A percentile compares a stretch with the other conserved stretches of the same genome.
Evolutionary conservation across 1,284 basidiomycete genomes (phyloP).

Genomic region (Ustilago loliicola): DNA sequence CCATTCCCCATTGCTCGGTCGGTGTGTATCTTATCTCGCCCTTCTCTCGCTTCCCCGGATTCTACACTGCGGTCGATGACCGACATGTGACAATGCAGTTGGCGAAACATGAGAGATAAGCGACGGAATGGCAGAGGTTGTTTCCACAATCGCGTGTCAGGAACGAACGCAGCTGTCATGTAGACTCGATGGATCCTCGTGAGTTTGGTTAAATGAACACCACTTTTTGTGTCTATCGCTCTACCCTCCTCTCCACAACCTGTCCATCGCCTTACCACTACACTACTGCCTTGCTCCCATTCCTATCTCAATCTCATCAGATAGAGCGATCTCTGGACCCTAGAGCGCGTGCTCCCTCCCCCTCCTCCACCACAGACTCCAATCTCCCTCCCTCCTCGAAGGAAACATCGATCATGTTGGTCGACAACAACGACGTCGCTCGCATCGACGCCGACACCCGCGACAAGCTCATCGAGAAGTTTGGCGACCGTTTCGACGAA

Average conservation of each 20-base stretch:
- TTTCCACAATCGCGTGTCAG: not conserved
- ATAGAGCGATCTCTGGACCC: not conserved
- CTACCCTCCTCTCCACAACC: not conserved
- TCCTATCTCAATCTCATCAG: not conserved
- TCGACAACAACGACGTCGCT: constrained; percentile 47
- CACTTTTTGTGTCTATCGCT: not conserved
- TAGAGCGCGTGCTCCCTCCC: not conserved
- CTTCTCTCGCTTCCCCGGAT: not conserved
- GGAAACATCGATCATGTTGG: constrained; percentile 18
- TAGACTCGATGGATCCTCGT: not conserved
- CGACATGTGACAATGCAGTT: constrained; percentile 13
- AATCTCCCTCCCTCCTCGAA: not conserved
- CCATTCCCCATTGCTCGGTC: not conserved
- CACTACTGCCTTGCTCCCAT: not conserved
- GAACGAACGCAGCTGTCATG: not conserved
- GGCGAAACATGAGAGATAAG: not conserved
- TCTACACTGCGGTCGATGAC: not conserved
- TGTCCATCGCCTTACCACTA: not conserved
- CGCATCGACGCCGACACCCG: constrained; percentile 52
- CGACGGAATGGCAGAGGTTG: not conserved
- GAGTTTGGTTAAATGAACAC: not conserved
- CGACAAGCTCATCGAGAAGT: constrained; percentile 39
- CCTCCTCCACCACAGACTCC: constrained; percentile 3
- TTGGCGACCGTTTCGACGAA: constrained; percentile 66
- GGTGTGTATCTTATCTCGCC: constrained; percentile 19